Conservation (phyloP, 2,329 filamentous ascomycete species). For the Colletotrichum limetticola region DNA sequence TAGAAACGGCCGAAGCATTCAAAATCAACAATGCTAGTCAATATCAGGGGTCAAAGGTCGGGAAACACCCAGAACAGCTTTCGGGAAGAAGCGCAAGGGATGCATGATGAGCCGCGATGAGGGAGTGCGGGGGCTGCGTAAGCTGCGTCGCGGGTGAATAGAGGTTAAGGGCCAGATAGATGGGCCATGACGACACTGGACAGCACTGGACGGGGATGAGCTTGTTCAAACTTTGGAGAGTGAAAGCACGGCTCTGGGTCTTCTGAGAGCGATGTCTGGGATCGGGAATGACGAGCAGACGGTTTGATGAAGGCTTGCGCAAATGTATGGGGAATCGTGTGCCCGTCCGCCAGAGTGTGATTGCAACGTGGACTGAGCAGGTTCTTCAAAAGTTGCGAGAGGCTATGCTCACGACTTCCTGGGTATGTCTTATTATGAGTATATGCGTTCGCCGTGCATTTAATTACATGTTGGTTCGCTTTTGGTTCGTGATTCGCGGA, state of each 20-base stretch:
- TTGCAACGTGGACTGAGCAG: background rate
- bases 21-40: no score
- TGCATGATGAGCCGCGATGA: background rate
- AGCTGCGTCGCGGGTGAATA: background rate
- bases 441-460: background rate
- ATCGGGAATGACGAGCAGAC: background rate
- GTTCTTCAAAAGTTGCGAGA: background rate
- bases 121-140: background rate
- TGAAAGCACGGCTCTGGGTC: background rate
- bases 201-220: background rate
- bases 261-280: no score
- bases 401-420: background rate
- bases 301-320: background rate
- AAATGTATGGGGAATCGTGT: background rate
- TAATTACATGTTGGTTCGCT: background rate
- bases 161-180: background rate
- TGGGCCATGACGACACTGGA: conserved; percentile 11
- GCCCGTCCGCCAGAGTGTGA: background rate
- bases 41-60: background rate
- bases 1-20: no score
- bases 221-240: background rate
- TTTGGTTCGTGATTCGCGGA: background rate
- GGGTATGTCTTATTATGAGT: background rate
- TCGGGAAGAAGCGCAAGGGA: background rate
- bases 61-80: background rate